These are phyloP conservation scores for Apiospora malaysiana DNA, from an alignment of 2,329 filamentous ascomycete species.

Conservation along the genomic window DNA sequence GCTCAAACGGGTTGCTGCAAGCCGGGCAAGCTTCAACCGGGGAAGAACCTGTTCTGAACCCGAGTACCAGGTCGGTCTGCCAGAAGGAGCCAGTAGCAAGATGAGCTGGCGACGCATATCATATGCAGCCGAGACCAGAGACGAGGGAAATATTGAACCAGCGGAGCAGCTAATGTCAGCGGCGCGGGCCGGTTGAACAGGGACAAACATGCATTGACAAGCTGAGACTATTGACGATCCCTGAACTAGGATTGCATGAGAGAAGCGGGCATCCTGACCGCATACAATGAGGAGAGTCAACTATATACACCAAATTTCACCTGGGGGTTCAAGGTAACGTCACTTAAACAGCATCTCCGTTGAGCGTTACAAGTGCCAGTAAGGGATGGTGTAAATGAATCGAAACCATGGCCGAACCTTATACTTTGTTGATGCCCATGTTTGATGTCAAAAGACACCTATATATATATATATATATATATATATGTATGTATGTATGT, in stretches of 20 bases:
- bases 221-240: background rate
- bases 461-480: background rate
- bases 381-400: background rate
- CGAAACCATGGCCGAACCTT: background rate
- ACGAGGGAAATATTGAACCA: background rate
- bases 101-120: background rate
- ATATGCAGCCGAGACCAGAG: constrained; percentile 1
- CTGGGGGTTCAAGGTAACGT: background rate
- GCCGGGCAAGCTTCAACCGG: background rate
- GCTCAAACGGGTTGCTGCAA: constrained; percentile 7
- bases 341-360: no score
- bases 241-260: background rate
- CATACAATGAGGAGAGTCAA: background rate
- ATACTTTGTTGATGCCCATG: background rate
- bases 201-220: background rate
- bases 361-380: background rate
- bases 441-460: background rate
- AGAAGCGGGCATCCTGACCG: background rate
- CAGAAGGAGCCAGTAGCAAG: background rate
- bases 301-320: background rate
- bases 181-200: background rate
- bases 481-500: background rate
- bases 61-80: constrained; percentile 4
- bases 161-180: background rate
- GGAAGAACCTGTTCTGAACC: background rate